Conservation (phyloP, 2,329 filamentous ascomycete genomes). For the Sporothrix mexicana region DNA sequence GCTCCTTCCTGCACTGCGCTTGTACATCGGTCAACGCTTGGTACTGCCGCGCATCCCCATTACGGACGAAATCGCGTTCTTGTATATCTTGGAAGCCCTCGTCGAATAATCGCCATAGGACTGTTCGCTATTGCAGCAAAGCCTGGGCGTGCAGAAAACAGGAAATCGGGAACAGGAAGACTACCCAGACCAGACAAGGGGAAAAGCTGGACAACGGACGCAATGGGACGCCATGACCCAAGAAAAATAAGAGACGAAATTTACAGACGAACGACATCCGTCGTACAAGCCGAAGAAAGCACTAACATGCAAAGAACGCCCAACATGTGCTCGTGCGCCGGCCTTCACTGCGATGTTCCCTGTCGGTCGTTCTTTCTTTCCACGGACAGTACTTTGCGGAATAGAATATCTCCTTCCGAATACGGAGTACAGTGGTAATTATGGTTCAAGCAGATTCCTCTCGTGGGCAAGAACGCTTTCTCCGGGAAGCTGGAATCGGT, state of each 20-base stretch:
- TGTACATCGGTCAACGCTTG: not conserved
- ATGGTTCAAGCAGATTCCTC: not conserved
- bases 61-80: not conserved
- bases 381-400: not conserved
- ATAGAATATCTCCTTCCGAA: not conserved
- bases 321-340: not conserved
- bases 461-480: not conserved
- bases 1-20: not conserved
- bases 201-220: not conserved
- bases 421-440: not conserved
- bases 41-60: constrained; percentile 7
- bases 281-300: not conserved
- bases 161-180: not conserved
- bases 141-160: constrained; percentile 15
- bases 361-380: not conserved
- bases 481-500: constrained; percentile 24
- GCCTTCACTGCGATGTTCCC: not conserved
- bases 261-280: constrained; percentile 15
- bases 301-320: constrained; percentile 6
- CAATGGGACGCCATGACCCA: not conserved
- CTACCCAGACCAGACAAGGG: not conserved
- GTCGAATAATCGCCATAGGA: constrained; percentile 16
- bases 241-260: constrained; percentile 7
- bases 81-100: not conserved
- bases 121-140: constrained; percentile 24